Base-by-base conservation (phyloP, 192 early-diverging fungal species). In the Backusella mclennaniae region DNA sequence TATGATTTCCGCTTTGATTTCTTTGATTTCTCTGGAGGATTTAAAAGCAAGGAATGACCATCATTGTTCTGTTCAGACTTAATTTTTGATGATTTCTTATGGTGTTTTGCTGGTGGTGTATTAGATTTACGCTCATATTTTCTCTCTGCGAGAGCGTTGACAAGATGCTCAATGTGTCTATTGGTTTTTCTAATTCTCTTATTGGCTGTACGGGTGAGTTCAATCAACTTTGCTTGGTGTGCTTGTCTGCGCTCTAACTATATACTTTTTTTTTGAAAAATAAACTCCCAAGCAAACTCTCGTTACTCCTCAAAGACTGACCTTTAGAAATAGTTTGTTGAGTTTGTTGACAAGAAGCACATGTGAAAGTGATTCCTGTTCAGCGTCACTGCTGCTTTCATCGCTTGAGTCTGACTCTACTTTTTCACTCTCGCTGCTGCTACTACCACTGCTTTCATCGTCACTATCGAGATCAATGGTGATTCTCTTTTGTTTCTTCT, bases 171-270 rank as follows among this genome's bases (percentile, higher is more conserved):
- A 63, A 63, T 63, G 9, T 63, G 9, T 29, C 56, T 26, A 29
- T 63, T 63, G 56, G 56, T 63, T n/a, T 63, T 63, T 63, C 12
- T 63, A 26, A 63, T 63, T 29, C 56, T 29, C n/a, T 63, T 63
- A 29, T 63, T 63, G 56, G 56, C 56, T 11, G 56, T 63, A 0
- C 56, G 56, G 12, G 56, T 63, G 23, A 63, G 56, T 29, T 63
- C 56, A 11, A 63, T 63, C 26, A 63, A 29, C 23, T 63, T 63
- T 26, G 56, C 56, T 63, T 63, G 56, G 26, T 29, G 56, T 63
- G 56, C 56, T 63, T 63, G 56, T 63, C 26, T 63, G 23, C 56
- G 56, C 56, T 63, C 56, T 26, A 63, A 63, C 56, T 63, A 63
- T 14, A 63, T 63, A 63, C 19, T 21, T 21, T 56, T 63, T 21